Evolutionary conservation across 768 basidiomycete species (phyloP), one percentile per base, ranked within the genome.

Genomic region (Pholiota conissans): DNA sequence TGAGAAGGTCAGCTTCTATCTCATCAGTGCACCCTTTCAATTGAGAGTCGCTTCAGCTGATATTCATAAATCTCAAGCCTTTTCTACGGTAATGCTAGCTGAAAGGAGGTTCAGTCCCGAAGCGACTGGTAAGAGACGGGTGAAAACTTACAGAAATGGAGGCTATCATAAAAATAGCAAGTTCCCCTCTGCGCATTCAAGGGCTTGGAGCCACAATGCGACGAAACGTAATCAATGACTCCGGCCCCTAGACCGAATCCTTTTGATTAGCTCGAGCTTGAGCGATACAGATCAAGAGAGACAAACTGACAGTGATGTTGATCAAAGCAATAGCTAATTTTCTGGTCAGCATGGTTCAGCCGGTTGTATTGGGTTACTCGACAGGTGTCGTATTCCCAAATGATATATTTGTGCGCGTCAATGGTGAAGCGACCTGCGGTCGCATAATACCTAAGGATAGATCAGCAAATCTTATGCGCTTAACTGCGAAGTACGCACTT

Each of bases 251-350:
- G 8, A n/a, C 28, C 16, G 37, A 52, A 32, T 22, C 22, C 8
- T 3, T 45, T 45, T 45, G 22, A 45, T 45, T 24, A 45, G 42
- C 16, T 45, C 11, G 42, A 20, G 9, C 13, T 6, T 11, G 10
- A 1, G 10, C 13, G 42, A 7, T 26, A 39, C 18, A 39, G 20
- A 24, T 45, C 11, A 22, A 10, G 11, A 29, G 13, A 29, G 29
- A n/a, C 18, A 45, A 6, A 52, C 61, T 55, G 34, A 61, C 61
- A 61, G 35, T 61, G 57, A 18, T 56, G 40, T 34, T 58, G 49
- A 56, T 61, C 57, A 52, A 61, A 61, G 49, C 61, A 61, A 27
- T 61, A 61, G 26, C 61, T 58, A 24, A 61, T 58, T n/a, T 50
- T 46, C 18, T 61, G 61, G 22, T 55, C 53, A 29, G 22, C 52